Percentiles rank a stretch among this genome's conserved stretches.
Conservation (phyloP, 2,329 filamentous ascomycete genomes). For the Cercospora sesami region DNA sequence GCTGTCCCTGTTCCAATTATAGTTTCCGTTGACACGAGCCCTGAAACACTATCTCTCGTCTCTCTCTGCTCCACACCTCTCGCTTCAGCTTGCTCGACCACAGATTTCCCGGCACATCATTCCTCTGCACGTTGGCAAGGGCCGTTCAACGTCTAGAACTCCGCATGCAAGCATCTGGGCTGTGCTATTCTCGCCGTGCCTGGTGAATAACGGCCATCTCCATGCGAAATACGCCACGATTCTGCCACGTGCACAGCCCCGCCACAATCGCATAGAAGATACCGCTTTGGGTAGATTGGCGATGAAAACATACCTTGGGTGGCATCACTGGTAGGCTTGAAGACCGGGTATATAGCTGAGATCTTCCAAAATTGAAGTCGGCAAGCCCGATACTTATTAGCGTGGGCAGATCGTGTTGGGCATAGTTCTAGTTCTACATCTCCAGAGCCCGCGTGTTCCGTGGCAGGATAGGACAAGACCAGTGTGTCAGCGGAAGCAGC, state of each 20-base stretch:
- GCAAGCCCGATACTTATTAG: neutral
- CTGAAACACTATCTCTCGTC: neutral
- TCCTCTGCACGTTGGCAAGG: neutral
- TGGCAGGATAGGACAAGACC: neutral
- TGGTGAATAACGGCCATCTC: neutral
- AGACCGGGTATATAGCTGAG: neutral
- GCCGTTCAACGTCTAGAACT: neutral
- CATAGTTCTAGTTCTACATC: neutral
- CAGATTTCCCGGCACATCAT: neutral
- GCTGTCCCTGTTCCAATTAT: constrained; percentile 1
- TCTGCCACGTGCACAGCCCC: neutral
- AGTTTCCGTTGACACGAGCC: neutral
- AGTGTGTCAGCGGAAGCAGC: neutral
- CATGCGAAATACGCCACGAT: neutral
- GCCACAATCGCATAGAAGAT: neutral
- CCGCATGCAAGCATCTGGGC: neutral
- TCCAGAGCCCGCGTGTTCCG: neutral
- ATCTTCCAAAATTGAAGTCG: neutral
- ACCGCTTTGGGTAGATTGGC: neutral
- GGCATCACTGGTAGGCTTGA: neutral
- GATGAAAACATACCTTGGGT: neutral
- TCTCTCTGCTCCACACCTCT: neutral
- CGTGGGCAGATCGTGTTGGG: neutral
- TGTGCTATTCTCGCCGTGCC: neutral
- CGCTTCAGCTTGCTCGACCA: neutral